These are phyloP conservation scores for Hypoxylon perforatum DNA, from an alignment of 495 filamentous ascomycete genomes.

Conservation along the genomic window DNA sequence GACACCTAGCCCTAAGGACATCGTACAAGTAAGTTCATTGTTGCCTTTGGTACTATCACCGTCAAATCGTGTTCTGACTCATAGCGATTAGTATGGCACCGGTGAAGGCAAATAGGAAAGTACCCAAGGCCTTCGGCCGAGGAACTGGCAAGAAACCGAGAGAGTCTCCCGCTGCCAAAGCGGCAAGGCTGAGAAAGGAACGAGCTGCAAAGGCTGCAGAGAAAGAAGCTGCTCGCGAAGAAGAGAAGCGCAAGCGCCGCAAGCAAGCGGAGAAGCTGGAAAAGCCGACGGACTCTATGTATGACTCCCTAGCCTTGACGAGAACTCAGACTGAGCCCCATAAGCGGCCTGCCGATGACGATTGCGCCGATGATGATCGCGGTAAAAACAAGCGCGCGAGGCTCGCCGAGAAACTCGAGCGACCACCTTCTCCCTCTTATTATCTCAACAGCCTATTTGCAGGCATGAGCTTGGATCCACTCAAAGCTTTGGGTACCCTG, in stretches of 20 bases:
- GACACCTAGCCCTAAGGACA: no score
- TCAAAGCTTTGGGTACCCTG: conserved; percentile 9
- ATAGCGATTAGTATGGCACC: not conserved
- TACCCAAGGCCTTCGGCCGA: no score
- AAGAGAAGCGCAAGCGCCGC: not conserved
- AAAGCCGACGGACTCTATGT: conserved; percentile 1
- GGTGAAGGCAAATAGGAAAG: not conserved
- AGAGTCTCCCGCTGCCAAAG: not conserved
- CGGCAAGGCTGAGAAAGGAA: not conserved
- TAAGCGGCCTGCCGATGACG: conserved; percentile 2
- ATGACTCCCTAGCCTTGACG: conserved; percentile 1
- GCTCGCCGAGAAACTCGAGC: conserved; percentile 13
- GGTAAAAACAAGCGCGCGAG: conserved; percentile 11
- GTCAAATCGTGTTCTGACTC: not conserved
- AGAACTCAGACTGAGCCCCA: not conserved
- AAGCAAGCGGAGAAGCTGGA: conserved; percentile 3
- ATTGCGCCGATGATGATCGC: conserved; percentile 25
- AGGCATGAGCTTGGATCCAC: not conserved
- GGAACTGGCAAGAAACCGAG: no score
- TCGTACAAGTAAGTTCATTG: no score
- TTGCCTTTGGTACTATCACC: not conserved
- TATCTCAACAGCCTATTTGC: not conserved
- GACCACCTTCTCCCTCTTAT: conserved; percentile 12
- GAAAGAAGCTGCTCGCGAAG: conserved; percentile 8
- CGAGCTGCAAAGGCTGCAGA: not conserved